Evolutionary conservation across 2,329 filamentous ascomycete genomes (phyloP).

Genomic region (Hymenoscyphus albidus): DNA sequence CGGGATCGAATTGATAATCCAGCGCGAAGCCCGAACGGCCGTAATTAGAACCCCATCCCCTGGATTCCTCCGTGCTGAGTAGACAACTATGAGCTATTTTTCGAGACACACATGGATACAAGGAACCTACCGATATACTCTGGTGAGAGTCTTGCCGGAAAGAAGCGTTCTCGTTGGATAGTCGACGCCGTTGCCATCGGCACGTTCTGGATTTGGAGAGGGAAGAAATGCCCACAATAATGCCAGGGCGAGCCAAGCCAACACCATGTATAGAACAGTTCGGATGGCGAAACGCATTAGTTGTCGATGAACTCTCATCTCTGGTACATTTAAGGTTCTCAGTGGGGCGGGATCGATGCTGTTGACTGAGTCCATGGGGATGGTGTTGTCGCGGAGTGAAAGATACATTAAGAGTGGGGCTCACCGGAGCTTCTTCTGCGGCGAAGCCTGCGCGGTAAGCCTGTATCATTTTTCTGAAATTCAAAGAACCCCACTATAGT

Average conservation of each 20-base stretch:
- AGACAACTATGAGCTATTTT: neutral
- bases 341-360: neutral
- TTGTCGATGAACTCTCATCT: neutral
- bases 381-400: too few species aligned
- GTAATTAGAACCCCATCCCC: neutral
- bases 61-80: neutral
- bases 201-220: conserved; percentile 9
- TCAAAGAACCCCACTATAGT: too few species aligned
- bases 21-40: conserved; percentile 11
- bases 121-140: conserved; percentile 14
- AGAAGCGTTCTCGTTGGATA: conserved; percentile 9
- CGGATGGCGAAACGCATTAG: neutral
- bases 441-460: too few species aligned
- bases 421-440: too few species aligned
- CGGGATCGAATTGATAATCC: conserved; percentile 8
- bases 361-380: neutral
- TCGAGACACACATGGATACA: neutral
- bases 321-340: neutral
- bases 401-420: too few species aligned
- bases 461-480: too few species aligned
- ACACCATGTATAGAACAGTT: neutral
- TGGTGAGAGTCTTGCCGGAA: conserved; percentile 12
- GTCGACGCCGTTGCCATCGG: conserved; percentile 4
- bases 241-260: conserved; percentile 13
- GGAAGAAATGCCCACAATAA: conserved; percentile 17